Base-by-base conservation (phyloP, 129 eudicot genomes). In the Kitagawia praeruptora region DNA sequence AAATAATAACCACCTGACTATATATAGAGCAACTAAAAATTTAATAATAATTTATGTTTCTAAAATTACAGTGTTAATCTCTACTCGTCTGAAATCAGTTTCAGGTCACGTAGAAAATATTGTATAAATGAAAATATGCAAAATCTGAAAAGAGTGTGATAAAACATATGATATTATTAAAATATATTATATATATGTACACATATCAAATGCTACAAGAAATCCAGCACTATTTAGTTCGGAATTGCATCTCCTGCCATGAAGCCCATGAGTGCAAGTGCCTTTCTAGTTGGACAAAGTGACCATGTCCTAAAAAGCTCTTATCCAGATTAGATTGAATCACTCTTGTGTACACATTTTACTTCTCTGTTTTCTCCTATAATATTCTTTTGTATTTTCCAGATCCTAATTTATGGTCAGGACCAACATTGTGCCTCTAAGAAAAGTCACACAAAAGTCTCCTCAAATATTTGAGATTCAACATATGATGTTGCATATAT, bases 231-330 rank as follows among this genome's bases (percentile, higher is more conserved):
- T 27, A 19, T 37, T 49, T 45, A 67, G 19, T 76, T 76, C 7
- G 5, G 70, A 37, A 37, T 27, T 37, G 37, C 48, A 31, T 53
- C 79, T 51, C 67, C 38, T 76, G 69, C 67, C 48, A 53, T 13
- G 23, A 31, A n/a, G n/a, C n/a, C n/a, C n/a, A n/a, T n/a, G n/a
- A n/a, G n/a, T n/a, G 79, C 70, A 51, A 76, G 70, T 49, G 79
- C 79, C 79, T 76, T 75, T 53, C 79, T 27, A 12, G 38, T 76
- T 76, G 51, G 19, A 51, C 46, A n/a, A 76, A 56, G 64, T 75
- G 78, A 75, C 34, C 31, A 31, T 75, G 66, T 46, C 78, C 11
- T 11, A 4, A 75, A 23, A 75, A 28, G 14, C 27, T 46, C 9
- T 8, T 49, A 48, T 9, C 3, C 25, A 28, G 3, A 11, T 9